Base-by-base conservation (phyloP, 495 filamentous ascomycete species). In the Annulohypoxylon moriforme region DNA sequence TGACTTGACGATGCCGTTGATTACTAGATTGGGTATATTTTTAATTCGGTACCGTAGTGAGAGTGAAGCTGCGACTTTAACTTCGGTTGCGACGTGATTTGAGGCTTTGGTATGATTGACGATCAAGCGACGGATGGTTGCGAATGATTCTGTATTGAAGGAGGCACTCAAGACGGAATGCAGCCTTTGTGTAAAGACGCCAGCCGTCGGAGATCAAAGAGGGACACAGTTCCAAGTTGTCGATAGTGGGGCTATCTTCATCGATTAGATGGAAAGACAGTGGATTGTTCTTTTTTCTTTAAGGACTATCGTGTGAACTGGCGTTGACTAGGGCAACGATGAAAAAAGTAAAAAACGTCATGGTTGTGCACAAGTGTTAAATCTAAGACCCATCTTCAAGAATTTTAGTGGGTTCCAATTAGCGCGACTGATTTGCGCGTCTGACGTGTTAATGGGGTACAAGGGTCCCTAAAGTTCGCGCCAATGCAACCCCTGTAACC, bases 301-400 rank as follows among this genome's bases (percentile, higher is more conserved):
- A 29, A 52, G 1, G 47, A 29, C 8, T 66, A 50, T 46, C 25
- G 27, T 53, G 40, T 14, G 56, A 52, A 67, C 20, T 27, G 50
- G 38, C 46, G 6, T 4, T 13, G 5, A 13, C 27, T 64, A 59
- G 55, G 34, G 29, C 31, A 50, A 47, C 14, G 22, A 38, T 10
- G 13, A 60, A 61, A 68, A 56, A 42, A 36, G 22, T 40, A 47
- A 56, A 71, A 71, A 67, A 67, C 69, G 63, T 72, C 69, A 72
- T 72, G 44, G 42, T 66, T 66, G 63, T 59, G 69, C 58, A 67
- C 61, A 64, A 27, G n/a, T 47, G 50, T 40, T 36, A 44, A 50
- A 27, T 33, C 14, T 57, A 20, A 22, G 65, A 61, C 57, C 65
- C 52, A 59, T 63, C 49, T 62, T 69, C 29, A 49, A 14, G 20